Conservation (phyloP, 768 basidiomycete genomes). For the Imleria badia region DNA sequence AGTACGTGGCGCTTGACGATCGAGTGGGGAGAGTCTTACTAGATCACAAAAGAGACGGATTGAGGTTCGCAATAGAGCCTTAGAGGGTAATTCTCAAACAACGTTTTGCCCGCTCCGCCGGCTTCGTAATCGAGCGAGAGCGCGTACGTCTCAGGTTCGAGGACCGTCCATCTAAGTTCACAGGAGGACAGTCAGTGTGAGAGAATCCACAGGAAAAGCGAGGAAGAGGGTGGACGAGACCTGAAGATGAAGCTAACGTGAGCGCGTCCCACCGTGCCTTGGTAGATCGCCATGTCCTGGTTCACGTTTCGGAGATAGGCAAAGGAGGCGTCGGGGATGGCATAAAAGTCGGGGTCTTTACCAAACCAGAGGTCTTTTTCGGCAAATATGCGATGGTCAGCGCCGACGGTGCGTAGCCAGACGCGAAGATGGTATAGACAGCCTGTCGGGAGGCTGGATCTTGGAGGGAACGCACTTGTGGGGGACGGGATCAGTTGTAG, state of each 20-base stretch:
- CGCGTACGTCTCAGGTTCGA: slow-evolving; percentile 46
- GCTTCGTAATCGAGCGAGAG: slow-evolving; percentile 67
- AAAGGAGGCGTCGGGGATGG: slow-evolving; percentile 57
- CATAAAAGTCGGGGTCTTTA: slow-evolving; percentile 61
- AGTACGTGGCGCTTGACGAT: neutral
- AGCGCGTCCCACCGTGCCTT: slow-evolving; percentile 55
- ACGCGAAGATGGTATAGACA: slow-evolving; percentile 59
- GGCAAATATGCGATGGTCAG: slow-evolving; percentile 63
- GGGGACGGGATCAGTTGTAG: neutral
- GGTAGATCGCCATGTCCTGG: slow-evolving; percentile 50
- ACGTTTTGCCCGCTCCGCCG: slow-evolving; percentile 52
- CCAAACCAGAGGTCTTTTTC: slow-evolving; percentile 68
- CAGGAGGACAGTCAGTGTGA: neutral
- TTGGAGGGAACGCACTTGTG: slow-evolving; percentile 58
- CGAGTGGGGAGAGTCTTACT: slow-evolving; percentile 37
- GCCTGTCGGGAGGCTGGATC: slow-evolving; percentile 50
- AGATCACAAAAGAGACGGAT: slow-evolving; percentile 56
- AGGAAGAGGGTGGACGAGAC: slow-evolving; percentile 26
- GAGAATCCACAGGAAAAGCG: neutral
- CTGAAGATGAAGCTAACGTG: slow-evolving; percentile 55
- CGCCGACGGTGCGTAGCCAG: slow-evolving; percentile 57
- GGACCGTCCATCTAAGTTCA: slow-evolving; percentile 46
- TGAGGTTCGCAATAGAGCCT: slow-evolving; percentile 55
- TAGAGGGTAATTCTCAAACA: slow-evolving; percentile 55
- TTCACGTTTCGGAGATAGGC: slow-evolving; percentile 46